Evolutionary conservation across 495 filamentous ascomycete species (phyloP).

Genomic region (Podospora pseudocomata): DNA sequence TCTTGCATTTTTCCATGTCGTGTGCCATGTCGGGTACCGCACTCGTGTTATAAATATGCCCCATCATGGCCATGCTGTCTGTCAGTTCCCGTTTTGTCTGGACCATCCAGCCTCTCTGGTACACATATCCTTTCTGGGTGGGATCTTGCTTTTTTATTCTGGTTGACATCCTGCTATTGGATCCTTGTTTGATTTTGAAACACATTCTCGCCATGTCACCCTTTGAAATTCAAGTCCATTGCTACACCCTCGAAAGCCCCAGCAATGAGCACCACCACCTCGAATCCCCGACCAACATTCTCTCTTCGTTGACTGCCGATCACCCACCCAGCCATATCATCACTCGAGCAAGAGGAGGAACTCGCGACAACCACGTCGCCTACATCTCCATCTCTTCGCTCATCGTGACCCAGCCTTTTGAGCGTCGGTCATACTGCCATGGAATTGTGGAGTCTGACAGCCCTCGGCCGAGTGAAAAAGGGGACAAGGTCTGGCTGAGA

Average conservation of each 20-base stretch:
- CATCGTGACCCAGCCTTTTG: neutral
- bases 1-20: neutral
- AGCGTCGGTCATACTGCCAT: conserved; percentile 7
- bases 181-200: neutral
- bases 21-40: neutral
- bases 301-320: conserved; percentile 6
- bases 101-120: neutral
- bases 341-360: conserved; percentile 24
- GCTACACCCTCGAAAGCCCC: conserved; percentile 3
- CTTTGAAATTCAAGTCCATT: neutral
- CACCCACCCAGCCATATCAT: conserved; percentile 15
- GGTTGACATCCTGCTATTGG: neutral
- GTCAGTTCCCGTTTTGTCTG: neutral
- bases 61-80: neutral
- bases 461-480: conserved; percentile 8
- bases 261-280: neutral
- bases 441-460: conserved; percentile 9
- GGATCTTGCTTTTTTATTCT: neutral
- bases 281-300: neutral
- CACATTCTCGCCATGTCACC: neutral
- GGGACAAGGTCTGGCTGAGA: conserved; percentile 20
- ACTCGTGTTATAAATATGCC: neutral
- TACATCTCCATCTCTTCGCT: conserved; percentile 13
- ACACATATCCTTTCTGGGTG: no score
- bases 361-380: conserved; percentile 28